Percentiles rank a stretch among this genome's conserved stretches.
phyloP scores from a whole-genome alignment of 495 filamentous ascomycete species.

The Monascus purpureus region DNA sequence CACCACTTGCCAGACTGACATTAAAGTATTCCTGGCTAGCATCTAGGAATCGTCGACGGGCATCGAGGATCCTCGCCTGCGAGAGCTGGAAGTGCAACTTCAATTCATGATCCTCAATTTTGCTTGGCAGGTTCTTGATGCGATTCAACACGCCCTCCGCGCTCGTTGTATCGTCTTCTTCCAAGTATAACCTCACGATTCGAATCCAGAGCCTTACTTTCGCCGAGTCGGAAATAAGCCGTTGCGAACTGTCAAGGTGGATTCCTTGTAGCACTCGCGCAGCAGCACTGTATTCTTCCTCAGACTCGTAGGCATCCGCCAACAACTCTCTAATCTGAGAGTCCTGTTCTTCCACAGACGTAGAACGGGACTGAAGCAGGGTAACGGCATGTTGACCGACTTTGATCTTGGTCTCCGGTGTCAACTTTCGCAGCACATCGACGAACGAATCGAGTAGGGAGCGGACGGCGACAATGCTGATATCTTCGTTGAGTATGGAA shows the following conservation, averaged over 20 bases:
- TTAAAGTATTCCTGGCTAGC: slow-evolving; percentile 77
- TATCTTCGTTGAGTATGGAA: slow-evolving; percentile 48
- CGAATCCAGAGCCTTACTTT: slow-evolving; percentile 79
- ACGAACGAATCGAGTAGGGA: slow-evolving; percentile 58
- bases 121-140: slow-evolving; percentile 80
- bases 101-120: slow-evolving; percentile 53
- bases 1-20: slow-evolving; percentile 56
- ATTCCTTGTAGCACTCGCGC: slow-evolving; percentile 71
- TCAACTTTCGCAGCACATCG: slow-evolving; percentile 38
- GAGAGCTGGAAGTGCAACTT: slow-evolving; percentile 78
- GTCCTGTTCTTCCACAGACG: slow-evolving; percentile 78
- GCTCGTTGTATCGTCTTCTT: slow-evolving; percentile 78
- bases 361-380: slow-evolving; percentile 47
- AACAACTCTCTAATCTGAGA: slow-evolving; percentile 63
- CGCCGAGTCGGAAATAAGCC: slow-evolving; percentile 61
- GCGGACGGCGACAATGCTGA: slow-evolving; percentile 65
- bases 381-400: slow-evolving; percentile 55
- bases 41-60: slow-evolving; percentile 80
- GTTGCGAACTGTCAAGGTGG: slow-evolving; percentile 75
- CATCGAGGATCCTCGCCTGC: slow-evolving; percentile 85
- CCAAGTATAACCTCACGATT: slow-evolving; percentile 86
- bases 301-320: slow-evolving; percentile 66
- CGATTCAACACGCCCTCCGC: slow-evolving; percentile 84
- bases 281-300: slow-evolving; percentile 67
- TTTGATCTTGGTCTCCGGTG: slow-evolving; percentile 48